A percentile compares a stretch with the other conserved stretches of the same genome.
Conservation (phyloP, 2,329 filamentous ascomycete species). For the Aspergillus piperis region DNA sequence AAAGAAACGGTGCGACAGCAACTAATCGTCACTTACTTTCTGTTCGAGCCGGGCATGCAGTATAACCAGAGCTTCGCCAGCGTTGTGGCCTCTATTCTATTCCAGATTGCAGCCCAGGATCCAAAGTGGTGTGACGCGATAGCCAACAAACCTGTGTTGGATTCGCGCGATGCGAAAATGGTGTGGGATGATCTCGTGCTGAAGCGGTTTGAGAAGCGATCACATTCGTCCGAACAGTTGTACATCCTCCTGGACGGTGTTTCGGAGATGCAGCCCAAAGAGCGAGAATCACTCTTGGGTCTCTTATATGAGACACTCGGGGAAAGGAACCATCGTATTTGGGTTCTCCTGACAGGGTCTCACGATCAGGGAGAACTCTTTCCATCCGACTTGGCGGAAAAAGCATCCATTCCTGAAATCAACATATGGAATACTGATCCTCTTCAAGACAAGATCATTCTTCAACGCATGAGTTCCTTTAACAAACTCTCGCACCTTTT, state of each 20-base stretch:
- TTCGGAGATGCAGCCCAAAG: background rate
- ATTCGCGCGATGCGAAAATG: background rate
- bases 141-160: background rate
- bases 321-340: background rate
- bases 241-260: background rate
- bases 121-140: background rate
- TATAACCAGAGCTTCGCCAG: background rate
- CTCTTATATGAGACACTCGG: background rate
- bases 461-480: background rate
- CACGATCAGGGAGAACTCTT: background rate
- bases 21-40: background rate
- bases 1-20: background rate
- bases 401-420: background rate
- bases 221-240: background rate
- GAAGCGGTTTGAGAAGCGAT: background rate
- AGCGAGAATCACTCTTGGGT: background rate
- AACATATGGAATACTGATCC: background rate
- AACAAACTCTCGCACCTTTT: background rate
- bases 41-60: slow-evolving; percentile 1
- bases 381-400: background rate
- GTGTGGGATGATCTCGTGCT: background rate
- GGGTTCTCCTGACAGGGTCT: background rate
- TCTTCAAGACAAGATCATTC: background rate
- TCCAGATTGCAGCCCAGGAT: slow-evolving; percentile 1
- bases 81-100: background rate